Evolutionary conservation across 108 stramenopile species (phyloP), one percentile per base, ranked within the genome.

Genomic region (Pseudonitzschia multistriata): DNA sequence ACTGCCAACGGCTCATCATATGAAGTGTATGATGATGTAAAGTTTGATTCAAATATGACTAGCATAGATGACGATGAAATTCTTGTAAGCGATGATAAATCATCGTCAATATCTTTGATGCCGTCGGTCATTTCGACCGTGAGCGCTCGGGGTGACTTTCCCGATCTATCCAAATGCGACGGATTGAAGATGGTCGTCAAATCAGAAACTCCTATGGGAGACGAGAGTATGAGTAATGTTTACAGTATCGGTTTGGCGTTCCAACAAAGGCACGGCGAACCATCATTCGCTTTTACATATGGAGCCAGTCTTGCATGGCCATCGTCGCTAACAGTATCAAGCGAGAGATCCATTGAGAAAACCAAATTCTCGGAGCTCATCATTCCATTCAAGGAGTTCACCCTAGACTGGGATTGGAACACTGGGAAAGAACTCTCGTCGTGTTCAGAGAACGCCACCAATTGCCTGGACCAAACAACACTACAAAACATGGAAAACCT

Each of bases 241-340:
- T 78, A 73, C 34, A 49, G 68, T 3, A 45, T 82, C 10, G 78
- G 77, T 49, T 82, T 82, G 71, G 81, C 77, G 5, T 66, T 70
- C 34, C 22, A 55, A 45, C 42, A 45, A 25, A 55, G 29, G 13
- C 13, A 30, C 4, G 29, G 13, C 54, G 21, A n/a, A 13, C 27
- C 13, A 3, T 14, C 19, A 17, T 74, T 65, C 63, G 81, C 73
- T 5, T 74, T 48, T 49, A 77, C 73, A 13, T 82, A 74, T 70
- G 78, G 74, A 64, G 45, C 77, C 0, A 39, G 52, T 28, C 27
- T 55, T 1, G 14, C 54, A 8, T 21, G 22, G 29, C 54, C 54
- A 55, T 55, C 29, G 6, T 27, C 29, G 13, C 3, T 25, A 14
- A 0, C 24, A 17, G 42, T 13, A n/a, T n/a, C n/a, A n/a, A 48